These are phyloP conservation scores for Candida easanensis DNA, from an alignment of 805 yeast species.

Conservation along the genomic window DNA sequence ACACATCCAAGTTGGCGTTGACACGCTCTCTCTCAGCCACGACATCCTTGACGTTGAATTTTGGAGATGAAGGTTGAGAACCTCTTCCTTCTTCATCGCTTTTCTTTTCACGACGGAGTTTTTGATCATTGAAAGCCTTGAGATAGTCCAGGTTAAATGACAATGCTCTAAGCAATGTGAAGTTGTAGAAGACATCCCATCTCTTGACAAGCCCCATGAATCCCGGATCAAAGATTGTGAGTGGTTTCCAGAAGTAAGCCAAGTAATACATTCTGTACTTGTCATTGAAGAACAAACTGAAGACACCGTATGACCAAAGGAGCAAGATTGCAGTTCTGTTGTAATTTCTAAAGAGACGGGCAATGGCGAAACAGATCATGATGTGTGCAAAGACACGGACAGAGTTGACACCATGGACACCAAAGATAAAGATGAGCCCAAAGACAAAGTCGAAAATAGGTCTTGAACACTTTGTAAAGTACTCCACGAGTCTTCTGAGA, in stretches of 20 bases:
- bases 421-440: slow-evolving; percentile 65
- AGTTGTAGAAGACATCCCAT: slow-evolving; percentile 96
- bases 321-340: slow-evolving; percentile 38
- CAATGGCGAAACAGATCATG: slow-evolving; percentile 48
- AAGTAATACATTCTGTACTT: slow-evolving; percentile 51
- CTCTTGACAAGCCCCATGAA: slow-evolving; percentile 76
- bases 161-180: slow-evolving; percentile 78
- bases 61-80: slow-evolving; percentile 21
- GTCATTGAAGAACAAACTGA: slow-evolving; percentile 75
- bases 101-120: slow-evolving; percentile 18
- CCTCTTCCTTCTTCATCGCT: slow-evolving; percentile 25
- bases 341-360: slow-evolving; percentile 34
- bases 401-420: slow-evolving; percentile 77
- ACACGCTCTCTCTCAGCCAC: slow-evolving; percentile 54
- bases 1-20: slow-evolving; percentile 55
- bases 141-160: slow-evolving; percentile 80
- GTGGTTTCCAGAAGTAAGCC: slow-evolving; percentile 37
- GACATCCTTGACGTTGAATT: slow-evolving; percentile 6
- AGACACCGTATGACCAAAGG: slow-evolving; percentile 81
- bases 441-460: slow-evolving; percentile 68
- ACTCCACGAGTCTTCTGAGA: slow-evolving; percentile 39
- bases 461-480: slow-evolving; percentile 34
- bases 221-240: slow-evolving; percentile 56
- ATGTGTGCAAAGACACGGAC: slow-evolving; percentile 61
- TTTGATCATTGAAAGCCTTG: slow-evolving; percentile 33